Evolutionary conservation across 73 alveolate genomes (phyloP).

Genomic region (Paraurostyla sp.): DNA sequence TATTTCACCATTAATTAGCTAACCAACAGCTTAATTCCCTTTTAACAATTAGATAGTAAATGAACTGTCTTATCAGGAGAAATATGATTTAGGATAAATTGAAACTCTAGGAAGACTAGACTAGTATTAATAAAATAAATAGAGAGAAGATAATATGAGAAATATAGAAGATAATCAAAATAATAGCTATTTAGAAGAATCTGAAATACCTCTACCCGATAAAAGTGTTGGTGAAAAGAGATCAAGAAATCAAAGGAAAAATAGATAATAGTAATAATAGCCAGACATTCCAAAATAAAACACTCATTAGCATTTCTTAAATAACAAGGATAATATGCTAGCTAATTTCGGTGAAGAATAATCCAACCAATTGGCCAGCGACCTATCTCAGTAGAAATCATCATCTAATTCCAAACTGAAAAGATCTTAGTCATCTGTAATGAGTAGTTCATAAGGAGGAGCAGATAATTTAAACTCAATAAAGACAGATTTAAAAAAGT

Average conservation of each 20-base stretch:
- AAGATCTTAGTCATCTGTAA: background rate
- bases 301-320: background rate
- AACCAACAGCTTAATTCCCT: constrained; percentile 47
- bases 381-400: background rate
- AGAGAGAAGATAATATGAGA: background rate
- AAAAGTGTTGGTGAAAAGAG: constrained; percentile 51
- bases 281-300: background rate
- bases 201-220: constrained; percentile 49
- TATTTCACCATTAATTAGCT: constrained; percentile 4
- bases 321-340: background rate
- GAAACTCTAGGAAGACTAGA: constrained; percentile 43
- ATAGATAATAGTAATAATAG: background rate
- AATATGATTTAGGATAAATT: constrained; percentile 10
- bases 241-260: constrained; percentile 23
- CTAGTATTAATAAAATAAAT: background rate
- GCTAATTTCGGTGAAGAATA: background rate
- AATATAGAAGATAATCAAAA: background rate
- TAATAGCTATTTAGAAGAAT: constrained; percentile 14
- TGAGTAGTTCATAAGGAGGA: background rate
- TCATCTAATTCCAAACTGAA: constrained; percentile 31
- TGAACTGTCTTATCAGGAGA: background rate
- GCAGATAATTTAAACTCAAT: constrained; percentile 9
- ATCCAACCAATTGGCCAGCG: constrained; percentile 1
- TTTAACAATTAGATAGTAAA: background rate
- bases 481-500: background rate